Base-by-base conservation (phyloP, 192 early-diverging fungal species). In the Backusella tuberculispora region DNA sequence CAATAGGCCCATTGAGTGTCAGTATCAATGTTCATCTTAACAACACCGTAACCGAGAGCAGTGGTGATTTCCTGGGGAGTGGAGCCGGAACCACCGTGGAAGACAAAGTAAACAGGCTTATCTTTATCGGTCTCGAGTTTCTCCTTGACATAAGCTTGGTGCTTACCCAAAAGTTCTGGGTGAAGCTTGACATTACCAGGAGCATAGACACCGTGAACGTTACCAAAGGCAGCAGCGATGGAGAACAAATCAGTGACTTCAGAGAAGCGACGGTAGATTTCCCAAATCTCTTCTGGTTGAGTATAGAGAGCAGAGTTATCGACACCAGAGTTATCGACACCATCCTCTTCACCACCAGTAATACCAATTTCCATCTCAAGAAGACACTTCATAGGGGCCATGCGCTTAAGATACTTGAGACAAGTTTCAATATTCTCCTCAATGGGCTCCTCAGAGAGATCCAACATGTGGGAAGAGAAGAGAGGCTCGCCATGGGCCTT, bases 11-110 rank as follows among this genome's bases (percentile, higher is more conserved):
- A 98, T 87, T 98, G 96, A 45, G 96, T 98, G 81, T 98, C 96
- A 72, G 97, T 98, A 81, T 98, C 96, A 81, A 98, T 95, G 88
- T 97, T 98, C 97, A 98, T 98, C 93, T 97, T 98, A 82, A 97
- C 89, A 38, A 96, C 95, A 78, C 96, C 80, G 29, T 71, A 34
- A 15, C 43, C n/a, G 56, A 79, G 71, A 44, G 83, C 74, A 69
- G 74, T 77, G 15, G 60, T 70, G 46, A 77, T 82, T 50, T 78
- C 76, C 73, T 76, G 66, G 42, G 94, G 90, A 73, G 89, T 84
- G 68, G 85, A 67, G 63, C 80, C 78, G 73, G 79, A 64, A 44
- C 78, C 72, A 45, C 97, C 97, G 89, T 98, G 97, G 95, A 98
- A 98, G 75, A 98, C 97, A 74, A 98, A 96, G 87, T 85, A 94